Conservation (phyloP, 495 filamentous ascomycete genomes). For the Sphaerosporella brunnea region DNA sequence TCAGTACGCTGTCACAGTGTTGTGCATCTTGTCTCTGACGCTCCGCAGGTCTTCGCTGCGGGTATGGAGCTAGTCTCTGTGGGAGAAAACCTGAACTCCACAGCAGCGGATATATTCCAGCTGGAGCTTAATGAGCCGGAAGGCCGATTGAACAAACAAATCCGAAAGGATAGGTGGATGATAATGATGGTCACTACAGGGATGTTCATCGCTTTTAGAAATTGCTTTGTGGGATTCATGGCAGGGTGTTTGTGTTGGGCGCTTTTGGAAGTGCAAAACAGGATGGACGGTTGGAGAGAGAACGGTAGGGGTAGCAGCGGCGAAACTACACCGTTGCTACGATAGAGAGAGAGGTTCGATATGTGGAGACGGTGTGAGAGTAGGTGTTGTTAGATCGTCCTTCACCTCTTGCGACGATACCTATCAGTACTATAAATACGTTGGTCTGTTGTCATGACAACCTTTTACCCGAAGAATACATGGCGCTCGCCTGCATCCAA, state of each 20-base stretch:
- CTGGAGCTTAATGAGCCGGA: background rate
- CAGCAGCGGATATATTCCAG: constrained; percentile 41
- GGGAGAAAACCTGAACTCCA: constrained; percentile 61
- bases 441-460: too few relatives aligned
- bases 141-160: constrained; percentile 33
- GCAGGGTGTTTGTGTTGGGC: constrained; percentile 44
- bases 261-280: constrained; percentile 29
- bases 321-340: constrained; percentile 6
- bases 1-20: background rate
- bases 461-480: too few relatives aligned
- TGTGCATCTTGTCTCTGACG: background rate
- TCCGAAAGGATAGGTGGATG: constrained; percentile 57
- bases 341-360: background rate
- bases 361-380: too few relatives aligned
- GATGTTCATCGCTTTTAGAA: constrained; percentile 64
- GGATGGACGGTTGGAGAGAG: constrained; percentile 16
- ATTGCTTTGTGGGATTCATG: constrained; percentile 71
- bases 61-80: constrained; percentile 72
- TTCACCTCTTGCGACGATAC: too few relatives aligned
- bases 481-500: too few relatives aligned
- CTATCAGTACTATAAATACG: too few relatives aligned
- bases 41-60: constrained; percentile 45
- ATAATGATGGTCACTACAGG: constrained; percentile 80
- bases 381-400: too few relatives aligned
- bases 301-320: background rate